phyloP scores from a whole-genome alignment of 305 asterid genomes.

The Galium porrigens region DNA sequence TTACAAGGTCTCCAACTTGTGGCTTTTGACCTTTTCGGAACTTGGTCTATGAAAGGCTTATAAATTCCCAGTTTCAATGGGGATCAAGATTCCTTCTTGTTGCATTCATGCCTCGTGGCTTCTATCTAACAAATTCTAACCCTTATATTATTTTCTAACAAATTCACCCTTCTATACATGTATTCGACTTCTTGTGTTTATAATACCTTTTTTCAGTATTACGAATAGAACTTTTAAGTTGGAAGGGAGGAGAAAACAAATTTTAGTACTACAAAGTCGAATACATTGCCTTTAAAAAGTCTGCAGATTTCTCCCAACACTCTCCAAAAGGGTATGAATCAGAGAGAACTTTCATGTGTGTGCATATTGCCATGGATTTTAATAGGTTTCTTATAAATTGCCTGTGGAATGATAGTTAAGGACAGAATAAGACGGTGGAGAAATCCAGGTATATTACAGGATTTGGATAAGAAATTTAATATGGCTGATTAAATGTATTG shows the following conservation, averaged over 20 bases:
- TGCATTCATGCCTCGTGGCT: no score
- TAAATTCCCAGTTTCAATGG: neutral
- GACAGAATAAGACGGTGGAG: neutral
- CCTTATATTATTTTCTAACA: neutral
- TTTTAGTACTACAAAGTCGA: no score
- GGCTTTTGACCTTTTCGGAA: neutral
- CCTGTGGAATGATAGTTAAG: neutral
- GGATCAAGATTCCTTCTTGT: neutral
- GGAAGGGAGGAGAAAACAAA: no score
- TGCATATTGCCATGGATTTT: neutral
- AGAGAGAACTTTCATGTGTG: neutral
- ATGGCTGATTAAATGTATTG: neutral
- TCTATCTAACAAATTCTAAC: neutral
- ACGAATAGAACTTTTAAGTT: neutral
- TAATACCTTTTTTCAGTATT: neutral
- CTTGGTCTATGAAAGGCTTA: neutral
- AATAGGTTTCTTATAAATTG: neutral
- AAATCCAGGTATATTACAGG: neutral
- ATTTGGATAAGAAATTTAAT: neutral
- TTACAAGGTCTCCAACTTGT: neutral
- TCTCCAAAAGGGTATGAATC: neutral
- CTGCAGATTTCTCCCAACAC: neutral
- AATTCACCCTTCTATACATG: no score
- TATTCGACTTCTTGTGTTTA: neutral
- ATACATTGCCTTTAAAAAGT: neutral